Base-by-base conservation (phyloP, 2,329 filamentous ascomycete genomes). In the Colletotrichum musicola region DNA sequence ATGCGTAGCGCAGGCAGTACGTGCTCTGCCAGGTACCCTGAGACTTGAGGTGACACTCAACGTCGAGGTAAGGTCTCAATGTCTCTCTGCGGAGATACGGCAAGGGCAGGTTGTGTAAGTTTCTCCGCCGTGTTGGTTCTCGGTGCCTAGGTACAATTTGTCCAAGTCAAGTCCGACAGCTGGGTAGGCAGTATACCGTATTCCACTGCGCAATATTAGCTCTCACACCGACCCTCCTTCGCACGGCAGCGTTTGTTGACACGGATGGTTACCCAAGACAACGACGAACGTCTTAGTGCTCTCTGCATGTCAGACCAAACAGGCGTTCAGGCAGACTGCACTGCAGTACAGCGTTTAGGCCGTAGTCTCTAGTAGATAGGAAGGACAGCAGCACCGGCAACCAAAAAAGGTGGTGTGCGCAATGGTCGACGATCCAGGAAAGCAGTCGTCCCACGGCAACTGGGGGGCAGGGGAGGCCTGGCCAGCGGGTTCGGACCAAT, bases 111-210 rank as follows among this genome's bases (percentile, higher is more conserved):
- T 20, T 51, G 27, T 63, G 13, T 56, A 63, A 55, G 50, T 64
- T 51, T 64, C 35, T 64, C 62, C 62, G 54, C 50, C 60, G n/a
- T 63, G 60, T 63, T 63, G 60, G 60, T 63, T 63, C 51, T 56
- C 25, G 38, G 51, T 56, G 60, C 51, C 51, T 63, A 40, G 60
- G 18, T 51, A 13, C 20, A 20, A 14, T 46, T 27, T 4, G 44
- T 25, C 25, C 46, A 44, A 25, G 50, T n/a, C 25, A 20, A n/a
- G 57, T 27, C 57, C 40, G 18, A 44, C 46, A 51, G 44, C 46
- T 50, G 2, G 38, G 13, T 12, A 40, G 38, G 4, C 1, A 4
- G 22, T 25, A 25, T 25, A 25, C 22, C 22, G 22, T 25, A 25
- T 35, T 35, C 2, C 30, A 35, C 3, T 35, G 30, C 2, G 6